Percentiles rank a stretch among this genome's conserved stretches.
These are phyloP conservation scores for Periconia macrospinosa DNA, from an alignment of 2,329 filamentous ascomycete genomes.

Conservation along the genomic window DNA sequence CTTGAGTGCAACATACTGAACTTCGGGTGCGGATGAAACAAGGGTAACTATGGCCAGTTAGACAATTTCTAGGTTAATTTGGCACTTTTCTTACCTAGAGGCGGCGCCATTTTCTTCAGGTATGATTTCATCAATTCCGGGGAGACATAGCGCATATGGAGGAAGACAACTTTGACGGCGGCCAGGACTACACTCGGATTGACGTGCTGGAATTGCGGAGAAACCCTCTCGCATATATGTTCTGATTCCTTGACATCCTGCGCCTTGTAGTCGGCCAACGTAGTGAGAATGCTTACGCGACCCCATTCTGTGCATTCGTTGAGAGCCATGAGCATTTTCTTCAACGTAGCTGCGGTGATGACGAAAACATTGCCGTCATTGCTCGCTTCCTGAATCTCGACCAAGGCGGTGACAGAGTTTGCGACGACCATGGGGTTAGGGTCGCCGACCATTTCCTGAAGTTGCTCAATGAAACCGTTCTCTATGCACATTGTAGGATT, in stretches of 20 bases:
- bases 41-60: conserved; percentile 71
- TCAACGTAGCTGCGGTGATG: conserved; percentile 79
- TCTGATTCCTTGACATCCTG: conserved; percentile 93
- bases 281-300: conserved; percentile 87
- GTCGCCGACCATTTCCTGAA: conserved; percentile 96
- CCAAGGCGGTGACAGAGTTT: conserved; percentile 91
- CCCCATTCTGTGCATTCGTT: conserved; percentile 99
- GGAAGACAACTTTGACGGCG: conserved; percentile 97
- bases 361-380: conserved; percentile 87
- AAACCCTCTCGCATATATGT: conserved; percentile 95
- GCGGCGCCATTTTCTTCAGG: conserved; percentile 97
- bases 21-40: conserved; percentile 92
- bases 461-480: conserved; percentile 89
- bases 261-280: conserved; percentile 84
- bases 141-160: conserved; percentile 87
- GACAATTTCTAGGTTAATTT: conserved; percentile 15
- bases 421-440: conserved; percentile 99
- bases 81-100: conserved; percentile 67
- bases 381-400: conserved; percentile 86
- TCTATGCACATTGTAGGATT: conserved; percentile 92
- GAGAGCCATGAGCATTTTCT: conserved; percentile 93
- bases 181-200: conserved; percentile 95
- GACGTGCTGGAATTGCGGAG: conserved; percentile 97
- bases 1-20: conserved; percentile 93
- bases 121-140: conserved; percentile 80